A percentile compares a stretch with the other conserved stretches of the same genome.
Conservation (phyloP, 1,284 basidiomycete species). For the Microbotryomycetes sp. region DNA sequence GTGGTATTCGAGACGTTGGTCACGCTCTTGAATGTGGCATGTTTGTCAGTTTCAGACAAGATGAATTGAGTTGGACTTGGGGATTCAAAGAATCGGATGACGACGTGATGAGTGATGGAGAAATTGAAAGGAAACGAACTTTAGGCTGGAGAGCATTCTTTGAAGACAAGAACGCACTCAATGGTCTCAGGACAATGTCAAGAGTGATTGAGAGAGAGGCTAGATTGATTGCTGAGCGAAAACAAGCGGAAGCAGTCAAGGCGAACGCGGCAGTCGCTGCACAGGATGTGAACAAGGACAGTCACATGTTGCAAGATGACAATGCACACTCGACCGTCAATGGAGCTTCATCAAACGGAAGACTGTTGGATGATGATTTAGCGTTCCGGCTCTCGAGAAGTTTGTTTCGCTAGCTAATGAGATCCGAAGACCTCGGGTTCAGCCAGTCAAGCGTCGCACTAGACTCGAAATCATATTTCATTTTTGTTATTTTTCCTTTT, state of each 20-base stretch:
- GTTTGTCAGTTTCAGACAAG: slow-evolving; percentile 6
- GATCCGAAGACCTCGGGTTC: too few species aligned
- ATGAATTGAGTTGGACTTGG: not conserved
- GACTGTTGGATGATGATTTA: slow-evolving; percentile 25
- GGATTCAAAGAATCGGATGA: not conserved
- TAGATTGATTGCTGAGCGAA: not conserved
- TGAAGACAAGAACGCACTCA: not conserved
- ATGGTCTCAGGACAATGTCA: not conserved
- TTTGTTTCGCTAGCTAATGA: slow-evolving; percentile 16
- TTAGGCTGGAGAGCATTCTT: slow-evolving; percentile 2
- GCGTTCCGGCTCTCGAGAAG: slow-evolving; percentile 22
- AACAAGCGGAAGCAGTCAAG: not conserved
- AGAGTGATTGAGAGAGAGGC: not conserved
- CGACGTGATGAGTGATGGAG: not conserved
- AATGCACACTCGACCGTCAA: too few species aligned
- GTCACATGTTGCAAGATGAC: too few species aligned
- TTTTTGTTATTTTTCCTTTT: not conserved
- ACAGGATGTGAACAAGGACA: too few species aligned
- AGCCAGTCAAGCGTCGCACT: too few species aligned
- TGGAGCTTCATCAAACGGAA: too few species aligned
- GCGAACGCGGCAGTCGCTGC: not conserved
- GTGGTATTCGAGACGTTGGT: slow-evolving; percentile 23
- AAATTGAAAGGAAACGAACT: slow-evolving; percentile 1
- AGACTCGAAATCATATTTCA: too few species aligned
- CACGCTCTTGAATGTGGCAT: slow-evolving; percentile 12